Percentiles rank a stretch among this genome's conserved stretches.
These are phyloP conservation scores for Schizonepeta tenuifolia DNA, from an alignment of 257 asterid genomes.

Conservation along the genomic window DNA sequence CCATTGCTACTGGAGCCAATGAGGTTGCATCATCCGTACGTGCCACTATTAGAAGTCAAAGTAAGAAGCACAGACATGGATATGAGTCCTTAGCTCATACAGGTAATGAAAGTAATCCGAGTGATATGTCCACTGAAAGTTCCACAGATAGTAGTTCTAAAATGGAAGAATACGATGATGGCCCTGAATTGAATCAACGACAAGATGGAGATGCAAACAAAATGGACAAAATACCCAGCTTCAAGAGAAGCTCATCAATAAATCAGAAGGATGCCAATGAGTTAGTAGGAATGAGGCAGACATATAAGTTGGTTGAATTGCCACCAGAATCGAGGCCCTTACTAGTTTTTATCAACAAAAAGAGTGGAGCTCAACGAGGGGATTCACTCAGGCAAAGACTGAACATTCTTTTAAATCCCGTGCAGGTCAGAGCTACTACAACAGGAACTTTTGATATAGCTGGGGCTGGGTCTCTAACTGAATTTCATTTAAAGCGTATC, in stretches of 20 bases:
- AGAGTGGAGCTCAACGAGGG: conserved; percentile 99
- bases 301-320: conserved; percentile 81
- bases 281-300: conserved; percentile 56
- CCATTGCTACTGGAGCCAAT: conserved; percentile 96
- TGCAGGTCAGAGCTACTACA: conserved; percentile 65
- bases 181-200: conserved; percentile 45
- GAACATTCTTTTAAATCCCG: conserved; percentile 86
- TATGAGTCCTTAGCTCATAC: conserved; percentile 51
- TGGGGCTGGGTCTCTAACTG: conserved; percentile 23
- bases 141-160: conserved; percentile 40
- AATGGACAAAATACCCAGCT: conserved; percentile 61
- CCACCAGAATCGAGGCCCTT: conserved; percentile 92
- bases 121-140: conserved; percentile 59
- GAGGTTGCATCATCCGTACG: conserved; percentile 97
- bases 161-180: conserved; percentile 54
- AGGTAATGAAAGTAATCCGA: conserved; percentile 50
- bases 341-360: conserved; percentile 84
- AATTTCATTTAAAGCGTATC: not conserved
- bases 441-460: conserved; percentile 20
- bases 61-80: conserved; percentile 72
- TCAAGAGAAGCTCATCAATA: conserved; percentile 67
- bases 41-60: conserved; percentile 84
- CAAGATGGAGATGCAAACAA: conserved; percentile 50
- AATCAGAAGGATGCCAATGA: conserved; percentile 68
- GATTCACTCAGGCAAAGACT: conserved; percentile 77